phyloP scores from a whole-genome alignment of 2,329 filamentous ascomycete genomes.

The Fulvia fulva region DNA sequence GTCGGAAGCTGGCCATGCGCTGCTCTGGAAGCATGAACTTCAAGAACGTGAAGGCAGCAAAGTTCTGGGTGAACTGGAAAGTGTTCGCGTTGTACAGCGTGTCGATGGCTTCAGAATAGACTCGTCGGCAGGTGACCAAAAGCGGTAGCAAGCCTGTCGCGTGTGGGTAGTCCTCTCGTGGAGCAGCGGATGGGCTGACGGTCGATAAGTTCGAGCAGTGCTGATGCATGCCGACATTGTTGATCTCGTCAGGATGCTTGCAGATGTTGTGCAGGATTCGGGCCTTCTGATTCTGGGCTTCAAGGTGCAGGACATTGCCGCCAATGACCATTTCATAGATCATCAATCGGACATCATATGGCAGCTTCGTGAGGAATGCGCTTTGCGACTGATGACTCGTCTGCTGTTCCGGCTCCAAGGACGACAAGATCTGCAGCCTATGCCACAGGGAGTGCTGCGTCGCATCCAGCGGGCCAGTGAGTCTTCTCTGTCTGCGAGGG shows the following conservation, averaged over 20 bases:
- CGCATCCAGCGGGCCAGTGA: constrained; percentile 28
- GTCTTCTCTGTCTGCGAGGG: constrained; percentile 24
- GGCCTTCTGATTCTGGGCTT: constrained; percentile 21
- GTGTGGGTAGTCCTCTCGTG: constrained; percentile 17
- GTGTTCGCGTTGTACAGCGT: constrained; percentile 32
- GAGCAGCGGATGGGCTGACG: constrained; percentile 17
- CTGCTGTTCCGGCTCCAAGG: constrained; percentile 20
- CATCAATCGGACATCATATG: constrained; percentile 32
- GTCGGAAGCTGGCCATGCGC: constrained; percentile 26
- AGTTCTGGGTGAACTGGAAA: constrained; percentile 33
- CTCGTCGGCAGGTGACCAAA: constrained; percentile 29
- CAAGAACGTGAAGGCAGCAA: constrained; percentile 31
- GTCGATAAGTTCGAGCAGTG: constrained; percentile 23
- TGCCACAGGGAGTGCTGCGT: constrained; percentile 25
- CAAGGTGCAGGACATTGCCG: constrained; percentile 27
- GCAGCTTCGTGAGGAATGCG: constrained; percentile 26
- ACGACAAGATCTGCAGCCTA: constrained; percentile 23
- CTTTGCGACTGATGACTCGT: constrained; percentile 25
- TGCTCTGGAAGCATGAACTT: constrained; percentile 29
- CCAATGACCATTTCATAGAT: constrained; percentile 34
- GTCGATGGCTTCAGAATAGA: constrained; percentile 31
- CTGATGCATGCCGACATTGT: constrained; percentile 22
- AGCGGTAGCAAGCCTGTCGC: constrained; percentile 28
- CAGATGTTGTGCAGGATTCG: constrained; percentile 29
- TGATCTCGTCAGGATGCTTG: constrained; percentile 23